Evolutionary conservation across 2,329 filamentous ascomycete species (phyloP).

Genomic region (Fusarium sublunatum): DNA sequence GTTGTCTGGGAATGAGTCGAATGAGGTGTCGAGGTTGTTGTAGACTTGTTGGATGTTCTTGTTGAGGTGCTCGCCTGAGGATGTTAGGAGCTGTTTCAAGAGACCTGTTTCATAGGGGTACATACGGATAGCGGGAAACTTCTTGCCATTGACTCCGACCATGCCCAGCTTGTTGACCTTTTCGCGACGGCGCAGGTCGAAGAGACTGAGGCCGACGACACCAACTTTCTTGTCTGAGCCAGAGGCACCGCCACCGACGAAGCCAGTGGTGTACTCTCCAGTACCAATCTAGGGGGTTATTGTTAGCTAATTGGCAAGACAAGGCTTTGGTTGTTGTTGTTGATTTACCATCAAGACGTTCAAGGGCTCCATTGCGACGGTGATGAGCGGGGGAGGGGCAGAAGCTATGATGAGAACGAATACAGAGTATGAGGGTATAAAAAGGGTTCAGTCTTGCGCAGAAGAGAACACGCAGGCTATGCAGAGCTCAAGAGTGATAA

Average conservation of each 20-base stretch:
- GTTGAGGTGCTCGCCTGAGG: conserved; percentile 78
- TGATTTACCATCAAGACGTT: conserved; percentile 74
- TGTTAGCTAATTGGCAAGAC: conserved; percentile 7
- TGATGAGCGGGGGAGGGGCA: conserved; percentile 34
- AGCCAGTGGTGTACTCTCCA: conserved; percentile 96
- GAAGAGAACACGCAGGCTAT: not conserved
- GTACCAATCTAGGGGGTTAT: conserved; percentile 75
- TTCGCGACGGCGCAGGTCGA: conserved; percentile 86
- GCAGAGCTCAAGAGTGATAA: not conserved
- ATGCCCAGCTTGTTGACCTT: conserved; percentile 89
- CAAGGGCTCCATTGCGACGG: conserved; percentile 64
- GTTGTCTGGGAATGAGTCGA: conserved; percentile 83
- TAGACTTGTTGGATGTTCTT: conserved; percentile 91
- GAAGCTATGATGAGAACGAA: conserved; percentile 38
- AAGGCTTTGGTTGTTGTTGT: not conserved
- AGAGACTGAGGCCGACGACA: conserved; percentile 89
- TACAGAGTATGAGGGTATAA: conserved; percentile 16
- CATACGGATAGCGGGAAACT: conserved; percentile 91
- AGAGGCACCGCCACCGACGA: conserved; percentile 84
- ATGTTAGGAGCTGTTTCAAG: conserved; percentile 17
- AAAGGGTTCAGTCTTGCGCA: not conserved
- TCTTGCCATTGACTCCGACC: conserved; percentile 88
- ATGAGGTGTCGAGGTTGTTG: conserved; percentile 88
- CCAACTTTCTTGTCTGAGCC: conserved; percentile 96
- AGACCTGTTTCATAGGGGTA: conserved; percentile 26